These are phyloP conservation scores for Arctium minus DNA, from an alignment of 129 eudicot species.

Conservation along the genomic window DNA sequence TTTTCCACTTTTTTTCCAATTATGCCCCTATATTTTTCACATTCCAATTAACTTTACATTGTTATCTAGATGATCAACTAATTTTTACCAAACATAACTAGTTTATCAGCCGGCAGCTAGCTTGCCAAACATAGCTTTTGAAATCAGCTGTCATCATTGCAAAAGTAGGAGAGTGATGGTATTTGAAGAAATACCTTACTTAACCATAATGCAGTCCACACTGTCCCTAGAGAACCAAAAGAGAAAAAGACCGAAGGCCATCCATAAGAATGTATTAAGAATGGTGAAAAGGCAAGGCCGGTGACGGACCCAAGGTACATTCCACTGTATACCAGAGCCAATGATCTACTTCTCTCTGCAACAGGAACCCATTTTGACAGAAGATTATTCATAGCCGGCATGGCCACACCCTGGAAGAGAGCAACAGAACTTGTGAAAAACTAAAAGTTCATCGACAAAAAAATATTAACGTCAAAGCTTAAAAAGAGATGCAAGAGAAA, in stretches of 20 bases:
- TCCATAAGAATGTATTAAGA: slow-evolving; percentile 67
- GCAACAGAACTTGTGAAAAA: background rate
- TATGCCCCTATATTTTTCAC: background rate
- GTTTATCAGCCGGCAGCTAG: background rate
- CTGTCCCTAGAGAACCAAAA: slow-evolving; percentile 83
- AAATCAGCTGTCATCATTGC: background rate
- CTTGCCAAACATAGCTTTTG: background rate
- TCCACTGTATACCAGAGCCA: slow-evolving; percentile 86
- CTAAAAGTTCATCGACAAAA: background rate
- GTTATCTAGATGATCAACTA: background rate
- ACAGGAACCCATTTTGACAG: slow-evolving; percentile 90
- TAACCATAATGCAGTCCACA: slow-evolving; percentile 78
- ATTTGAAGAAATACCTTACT: slow-evolving; percentile 44
- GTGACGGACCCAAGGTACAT: slow-evolving; percentile 93
- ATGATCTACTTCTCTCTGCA: slow-evolving; percentile 82
- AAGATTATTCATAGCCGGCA: slow-evolving; percentile 92
- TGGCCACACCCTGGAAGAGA: slow-evolving; percentile 76
- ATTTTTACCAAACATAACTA: background rate
- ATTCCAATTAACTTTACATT: background rate
- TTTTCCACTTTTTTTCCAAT: background rate
- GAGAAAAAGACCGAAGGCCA: slow-evolving; percentile 94
- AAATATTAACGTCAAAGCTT: background rate
- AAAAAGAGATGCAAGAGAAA: background rate
- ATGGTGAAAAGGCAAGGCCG: slow-evolving; percentile 83
- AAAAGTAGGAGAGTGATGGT: slow-evolving; percentile 1